phyloP scores from a whole-genome alignment of 805 yeast species.

The Starmerella cellae region DNA sequence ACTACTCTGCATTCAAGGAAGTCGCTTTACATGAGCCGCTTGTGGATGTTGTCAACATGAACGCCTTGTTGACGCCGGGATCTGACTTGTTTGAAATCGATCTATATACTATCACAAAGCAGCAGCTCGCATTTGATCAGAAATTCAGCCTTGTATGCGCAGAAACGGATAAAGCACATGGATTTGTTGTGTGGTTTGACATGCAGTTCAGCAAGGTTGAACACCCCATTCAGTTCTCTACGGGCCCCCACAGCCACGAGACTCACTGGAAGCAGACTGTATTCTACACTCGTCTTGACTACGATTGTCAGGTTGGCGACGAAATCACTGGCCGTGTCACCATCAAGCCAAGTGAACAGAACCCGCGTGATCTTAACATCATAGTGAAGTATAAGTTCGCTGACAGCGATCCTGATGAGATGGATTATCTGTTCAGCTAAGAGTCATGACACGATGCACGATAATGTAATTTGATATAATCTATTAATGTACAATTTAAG shows the following conservation, averaged over 20 bases:
- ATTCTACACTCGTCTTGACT: conserved; percentile 71
- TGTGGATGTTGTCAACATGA: conserved; percentile 83
- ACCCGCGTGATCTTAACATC: conserved; percentile 85
- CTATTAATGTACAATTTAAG: not conserved
- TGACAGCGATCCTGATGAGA: conserved; percentile 65
- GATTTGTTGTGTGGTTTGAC: conserved; percentile 89
- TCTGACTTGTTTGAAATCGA: conserved; percentile 67
- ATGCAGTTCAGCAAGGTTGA: conserved; percentile 51
- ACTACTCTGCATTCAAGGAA: conserved; percentile 78
- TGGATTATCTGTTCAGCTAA: conserved; percentile 63
- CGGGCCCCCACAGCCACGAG: conserved; percentile 88
- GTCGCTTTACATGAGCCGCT: conserved; percentile 86
- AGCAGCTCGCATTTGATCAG: conserved; percentile 62
- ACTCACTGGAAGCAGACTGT: conserved; percentile 99
- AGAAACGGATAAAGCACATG: conserved; percentile 74
- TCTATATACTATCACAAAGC: conserved; percentile 73
- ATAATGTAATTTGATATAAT: not conserved
- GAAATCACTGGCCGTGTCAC: conserved; percentile 54
- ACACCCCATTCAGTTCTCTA: conserved; percentile 55
- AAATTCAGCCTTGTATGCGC: conserved; percentile 61
- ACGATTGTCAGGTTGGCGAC: conserved; percentile 68
- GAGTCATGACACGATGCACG: too few species aligned
- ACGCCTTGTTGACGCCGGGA: conserved; percentile 61
- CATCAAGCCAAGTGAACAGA: conserved; percentile 59
- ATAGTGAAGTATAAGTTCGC: conserved; percentile 41